Conservation (phyloP, 164 flowering plant genomes). For the Saururus chinensis region DNA sequence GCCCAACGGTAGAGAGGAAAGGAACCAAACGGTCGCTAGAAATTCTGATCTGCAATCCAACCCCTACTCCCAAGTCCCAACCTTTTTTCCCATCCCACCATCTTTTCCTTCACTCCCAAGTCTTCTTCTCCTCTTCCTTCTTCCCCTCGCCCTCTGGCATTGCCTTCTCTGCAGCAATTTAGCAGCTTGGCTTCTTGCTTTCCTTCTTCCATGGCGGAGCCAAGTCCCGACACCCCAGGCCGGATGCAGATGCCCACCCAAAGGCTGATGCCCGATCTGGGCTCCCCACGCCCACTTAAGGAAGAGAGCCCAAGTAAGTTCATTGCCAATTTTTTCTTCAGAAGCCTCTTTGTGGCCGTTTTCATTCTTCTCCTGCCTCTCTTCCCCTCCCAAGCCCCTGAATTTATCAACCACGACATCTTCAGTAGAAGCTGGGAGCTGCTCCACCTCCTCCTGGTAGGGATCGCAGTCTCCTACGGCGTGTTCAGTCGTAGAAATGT, state of each 20-base stretch:
- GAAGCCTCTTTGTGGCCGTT: slow-evolving; percentile 30
- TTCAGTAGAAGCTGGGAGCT: slow-evolving; percentile 76
- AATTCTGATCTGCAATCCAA: background rate
- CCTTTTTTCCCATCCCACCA: slow-evolving; percentile 13
- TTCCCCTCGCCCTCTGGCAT: slow-evolving; percentile 4
- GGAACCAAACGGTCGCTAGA: slow-evolving; percentile 1
- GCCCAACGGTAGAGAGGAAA: background rate
- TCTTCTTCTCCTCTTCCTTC: slow-evolving; percentile 22
- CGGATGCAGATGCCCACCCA: slow-evolving; percentile 6
- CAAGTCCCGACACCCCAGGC: background rate
- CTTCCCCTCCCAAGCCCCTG: slow-evolving; percentile 78
- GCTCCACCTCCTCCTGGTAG: slow-evolving; percentile 76
- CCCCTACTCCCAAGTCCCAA: slow-evolving; percentile 15
- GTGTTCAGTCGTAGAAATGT: slow-evolving; percentile 60
- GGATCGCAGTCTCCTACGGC: slow-evolving; percentile 87
- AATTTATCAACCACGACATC: slow-evolving; percentile 44
- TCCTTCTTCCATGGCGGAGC: slow-evolving; percentile 6
- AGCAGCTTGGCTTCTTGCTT: background rate
- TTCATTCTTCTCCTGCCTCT: slow-evolving; percentile 41
- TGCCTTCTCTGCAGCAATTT: slow-evolving; percentile 1
- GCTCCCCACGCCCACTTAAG: slow-evolving; percentile 10
- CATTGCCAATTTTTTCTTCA: slow-evolving; percentile 28
- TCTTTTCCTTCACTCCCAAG: slow-evolving; percentile 47
- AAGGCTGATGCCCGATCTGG: too few species aligned
- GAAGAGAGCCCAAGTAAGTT: slow-evolving; percentile 35